These are phyloP conservation scores for Chaetomium olivaceum DNA, from an alignment of 2,329 filamentous ascomycete species.

Conservation along the genomic window DNA sequence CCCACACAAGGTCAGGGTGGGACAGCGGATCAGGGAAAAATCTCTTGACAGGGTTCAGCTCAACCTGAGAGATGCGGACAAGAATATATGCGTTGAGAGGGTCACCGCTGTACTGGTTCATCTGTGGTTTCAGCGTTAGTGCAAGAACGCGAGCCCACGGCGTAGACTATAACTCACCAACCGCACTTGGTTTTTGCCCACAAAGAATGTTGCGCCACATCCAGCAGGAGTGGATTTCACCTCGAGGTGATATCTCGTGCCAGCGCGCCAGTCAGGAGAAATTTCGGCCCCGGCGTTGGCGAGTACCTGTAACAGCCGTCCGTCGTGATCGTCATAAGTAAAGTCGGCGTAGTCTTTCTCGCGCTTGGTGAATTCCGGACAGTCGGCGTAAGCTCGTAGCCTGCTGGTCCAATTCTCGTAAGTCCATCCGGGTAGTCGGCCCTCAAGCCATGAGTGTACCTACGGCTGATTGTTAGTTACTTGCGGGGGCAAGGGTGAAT, in stretches of 20 bases:
- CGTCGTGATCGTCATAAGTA: background rate
- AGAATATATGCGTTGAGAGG: constrained; percentile 10
- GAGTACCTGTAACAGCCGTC: background rate
- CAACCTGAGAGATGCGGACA: constrained; percentile 7
- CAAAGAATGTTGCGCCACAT: background rate
- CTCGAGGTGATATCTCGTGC: constrained; percentile 23
- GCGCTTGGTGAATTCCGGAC: background rate
- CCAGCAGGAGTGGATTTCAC: constrained; percentile 19
- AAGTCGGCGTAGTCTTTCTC: background rate
- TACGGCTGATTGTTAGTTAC: too few relatives aligned
- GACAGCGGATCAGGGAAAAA: constrained; percentile 1
- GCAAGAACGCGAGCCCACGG: too few relatives aligned
- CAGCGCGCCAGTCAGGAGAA: constrained; percentile 3
- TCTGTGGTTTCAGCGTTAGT: background rate
- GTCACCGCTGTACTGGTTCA: background rate
- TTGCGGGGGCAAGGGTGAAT: too few relatives aligned
- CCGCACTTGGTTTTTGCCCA: constrained; percentile 12
- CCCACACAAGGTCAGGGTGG: background rate
- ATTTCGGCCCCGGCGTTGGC: background rate
- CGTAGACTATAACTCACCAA: background rate
- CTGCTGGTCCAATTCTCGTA: constrained; percentile 2
- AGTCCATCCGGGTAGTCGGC: background rate
- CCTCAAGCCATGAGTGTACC: background rate
- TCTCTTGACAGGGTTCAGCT: background rate
- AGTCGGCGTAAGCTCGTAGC: background rate